Conservation (phyloP, 2,329 filamentous ascomycete genomes). For the Sphaerulina vaccinii region DNA sequence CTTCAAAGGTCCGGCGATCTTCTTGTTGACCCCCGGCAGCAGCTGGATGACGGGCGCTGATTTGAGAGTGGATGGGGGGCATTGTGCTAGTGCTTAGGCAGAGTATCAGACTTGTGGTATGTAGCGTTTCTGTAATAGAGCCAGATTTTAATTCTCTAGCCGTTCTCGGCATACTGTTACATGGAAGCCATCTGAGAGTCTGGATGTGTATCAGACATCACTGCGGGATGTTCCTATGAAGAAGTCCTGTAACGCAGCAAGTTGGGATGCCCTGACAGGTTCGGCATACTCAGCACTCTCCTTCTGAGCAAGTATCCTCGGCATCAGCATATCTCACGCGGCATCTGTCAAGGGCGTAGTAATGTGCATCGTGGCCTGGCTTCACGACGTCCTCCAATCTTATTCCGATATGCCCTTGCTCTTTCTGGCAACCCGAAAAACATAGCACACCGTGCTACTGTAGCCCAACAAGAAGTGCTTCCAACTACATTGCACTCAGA, state of each 20-base stretch:
- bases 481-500: too few species aligned
- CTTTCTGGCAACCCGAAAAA: too few species aligned
- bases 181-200: too few species aligned
- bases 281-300: slow-evolving; percentile 61
- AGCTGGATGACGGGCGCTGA: slow-evolving; percentile 70
- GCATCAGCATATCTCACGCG: slow-evolving; percentile 68
- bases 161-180: too few species aligned
- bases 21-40: slow-evolving; percentile 65
- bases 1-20: slow-evolving; percentile 65
- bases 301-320: slow-evolving; percentile 65
- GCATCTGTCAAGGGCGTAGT: slow-evolving; percentile 65
- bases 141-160: too few species aligned
- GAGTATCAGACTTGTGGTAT: background rate
- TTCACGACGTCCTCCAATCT: too few species aligned
- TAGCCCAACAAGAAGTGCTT: too few species aligned
- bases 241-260: slow-evolving; percentile 45
- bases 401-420: too few species aligned
- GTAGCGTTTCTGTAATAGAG: slow-evolving; percentile 2
- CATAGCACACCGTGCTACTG: too few species aligned
- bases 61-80: slow-evolving; percentile 69
- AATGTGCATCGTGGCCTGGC: slow-evolving; percentile 69
- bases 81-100: slow-evolving; percentile 39
- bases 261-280: slow-evolving; percentile 46
- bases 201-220: too few species aligned
- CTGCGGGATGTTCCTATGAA: too few species aligned